Evolutionary conservation across 2,329 filamentous ascomycete species (phyloP), one percentile per base, ranked within the genome.

Genomic region (Pseudocercospora vitis): DNA sequence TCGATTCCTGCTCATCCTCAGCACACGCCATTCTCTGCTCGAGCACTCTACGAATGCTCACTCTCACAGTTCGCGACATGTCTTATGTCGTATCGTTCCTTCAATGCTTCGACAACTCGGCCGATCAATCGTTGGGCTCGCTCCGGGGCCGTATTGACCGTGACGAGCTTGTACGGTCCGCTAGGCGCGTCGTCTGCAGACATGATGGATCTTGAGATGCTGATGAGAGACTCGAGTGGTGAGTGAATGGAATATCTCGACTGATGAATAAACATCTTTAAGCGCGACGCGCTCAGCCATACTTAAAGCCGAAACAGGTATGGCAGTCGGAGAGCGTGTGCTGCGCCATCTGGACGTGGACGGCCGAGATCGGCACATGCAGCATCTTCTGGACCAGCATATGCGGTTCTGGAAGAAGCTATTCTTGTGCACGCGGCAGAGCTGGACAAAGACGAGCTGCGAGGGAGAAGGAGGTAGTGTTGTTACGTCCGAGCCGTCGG

Each of bases 131-230:
- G 71, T 70, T 82, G 81, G 28, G 85, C 85, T 52, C 84, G 76
- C 58, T 86, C 84, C 0, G 85, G 84, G 1, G 80, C 82, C 1
- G 80, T 86, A 71, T 87, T 88, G 60, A 88, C 83, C 1, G 83
- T 88, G 24, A 87, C 79, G 9, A 88, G 78, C 62, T 75, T 80
- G 71, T 78, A 87, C 2, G 82, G 82, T 14, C 82, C 82, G 55
- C 63, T 62, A 56, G 67, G 63, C 7, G 50, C 33, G 24, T 56
- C 52, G 7, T 42, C 19, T 26, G 12, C 26, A 28, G 42, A 21
- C 57, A 51, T 59, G 19, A 7, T 52, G n/a, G 26, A 3, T 11
- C 14, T 44, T 29, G 23, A 28, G 16, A n/a, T 24, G 14, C 14
- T 16, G 9, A 24, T 47, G 11, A 39, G 8, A 42, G 16, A 26